Base-by-base conservation (phyloP, 352 stramenopile genomes). In the Phytophthora sp. region DNA sequence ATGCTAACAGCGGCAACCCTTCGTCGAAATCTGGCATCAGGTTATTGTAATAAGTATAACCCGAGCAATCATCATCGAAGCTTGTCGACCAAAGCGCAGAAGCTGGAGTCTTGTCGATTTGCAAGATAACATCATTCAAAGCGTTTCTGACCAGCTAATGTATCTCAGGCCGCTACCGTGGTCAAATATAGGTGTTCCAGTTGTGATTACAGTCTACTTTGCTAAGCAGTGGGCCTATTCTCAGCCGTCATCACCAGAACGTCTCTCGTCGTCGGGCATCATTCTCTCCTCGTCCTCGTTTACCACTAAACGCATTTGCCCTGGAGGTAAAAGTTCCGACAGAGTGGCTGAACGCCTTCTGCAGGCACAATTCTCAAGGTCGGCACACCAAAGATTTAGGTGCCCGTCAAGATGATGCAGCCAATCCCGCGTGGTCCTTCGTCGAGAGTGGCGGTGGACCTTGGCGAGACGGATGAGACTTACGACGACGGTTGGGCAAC, bases 361-460 rank as follows among this genome's bases (percentile, higher is more conserved):
- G 54, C 34, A 46, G 21, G 41, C 49, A 44, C 38, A 60, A 57
- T 35, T 63, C 13, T 24, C 23, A 49, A 70, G 11, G 17, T 46
- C 52, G 32, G 27, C 17, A 27, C 8, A n/a, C 5, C 20, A 13
- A 20, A 34, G n/a, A 49, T 44, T 32, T 43, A 41, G 45, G 41
- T 13, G 24, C 11, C n/a, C 11, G 17, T 34, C 39, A 61, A 41
- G 31, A 67, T 71, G 62, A 71, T 67, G 55, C 54, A 62, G 18
- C 56, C 62, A 13, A 13, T 17, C 17, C 49, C 41, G 13, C 56
- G 44, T 37, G 44, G 57, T 2, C 57, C 63, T 43, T 68, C 63
- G 51, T 62, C 57, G 3, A 62, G 63, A n/a, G 57, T 72, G 11
- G 63, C 50, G 1, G 63, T 68, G 0, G 63, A 72, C 28, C 57